Percentiles rank a stretch among this genome's conserved stretches.
These are phyloP conservation scores for Rosa lucieae DNA, from an alignment of 306 rosid genomes.

Conservation along the genomic window DNA sequence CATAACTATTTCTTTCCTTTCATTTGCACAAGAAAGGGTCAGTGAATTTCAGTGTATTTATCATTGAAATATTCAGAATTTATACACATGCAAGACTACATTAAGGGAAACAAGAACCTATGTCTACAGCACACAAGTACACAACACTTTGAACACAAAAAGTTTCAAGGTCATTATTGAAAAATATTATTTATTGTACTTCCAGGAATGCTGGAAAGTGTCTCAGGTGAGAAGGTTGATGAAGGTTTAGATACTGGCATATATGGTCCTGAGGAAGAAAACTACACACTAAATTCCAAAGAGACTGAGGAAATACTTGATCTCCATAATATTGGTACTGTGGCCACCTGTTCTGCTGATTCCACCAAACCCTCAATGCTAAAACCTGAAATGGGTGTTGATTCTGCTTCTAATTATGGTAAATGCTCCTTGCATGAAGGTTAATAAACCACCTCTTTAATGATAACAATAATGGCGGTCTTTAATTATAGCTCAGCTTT, in stretches of 20 bases:
- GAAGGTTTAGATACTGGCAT: not conserved
- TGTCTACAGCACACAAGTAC: not conserved
- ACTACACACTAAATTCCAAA: not conserved
- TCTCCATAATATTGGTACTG: not conserved
- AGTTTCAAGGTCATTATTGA: not conserved
- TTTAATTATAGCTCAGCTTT: not conserved
- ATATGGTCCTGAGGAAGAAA: not conserved
- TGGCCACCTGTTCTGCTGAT: not conserved
- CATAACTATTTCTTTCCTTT: not conserved
- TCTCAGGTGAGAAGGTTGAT: not conserved
- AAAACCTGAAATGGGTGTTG: not conserved
- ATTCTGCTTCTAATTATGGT: not conserved
- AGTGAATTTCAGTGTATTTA: too few relatives aligned
- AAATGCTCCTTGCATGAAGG: not conserved
- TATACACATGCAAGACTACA: too few relatives aligned
- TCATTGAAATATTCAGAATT: too few relatives aligned
- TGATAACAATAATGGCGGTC: not conserved
- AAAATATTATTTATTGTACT: not conserved
- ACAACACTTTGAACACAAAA: not conserved
- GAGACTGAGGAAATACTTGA: not conserved
- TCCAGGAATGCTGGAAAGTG: not conserved
- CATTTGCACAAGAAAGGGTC: too few relatives aligned
- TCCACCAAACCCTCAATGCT: not conserved
- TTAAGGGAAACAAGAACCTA: too few relatives aligned
- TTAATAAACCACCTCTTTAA: not conserved